A percentile compares a stretch with the other conserved stretches of the same genome.
These are phyloP conservation scores for Boletus barrowsii DNA, from an alignment of 768 basidiomycete genomes.

Conservation along the genomic window DNA sequence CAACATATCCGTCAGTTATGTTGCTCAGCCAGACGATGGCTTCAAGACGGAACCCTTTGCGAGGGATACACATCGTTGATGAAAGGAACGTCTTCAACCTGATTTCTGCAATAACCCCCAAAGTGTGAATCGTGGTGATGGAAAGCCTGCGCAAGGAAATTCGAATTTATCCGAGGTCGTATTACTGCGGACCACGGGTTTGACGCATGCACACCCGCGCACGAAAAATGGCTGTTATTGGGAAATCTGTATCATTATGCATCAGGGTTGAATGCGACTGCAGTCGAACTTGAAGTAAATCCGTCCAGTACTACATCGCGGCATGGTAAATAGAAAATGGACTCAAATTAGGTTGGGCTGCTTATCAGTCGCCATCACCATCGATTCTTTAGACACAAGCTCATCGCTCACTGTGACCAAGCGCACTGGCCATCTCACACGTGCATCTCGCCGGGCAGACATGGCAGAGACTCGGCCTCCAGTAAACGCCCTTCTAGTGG, in stretches of 20 bases:
- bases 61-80: conserved; percentile 5
- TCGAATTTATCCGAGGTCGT: background rate
- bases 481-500: conserved; percentile 55
- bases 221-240: too few species aligned
- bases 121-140: background rate
- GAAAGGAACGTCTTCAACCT: conserved; percentile 3
- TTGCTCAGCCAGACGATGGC: background rate
- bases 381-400: background rate
- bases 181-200: background rate
- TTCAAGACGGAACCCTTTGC: conserved; percentile 8
- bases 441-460: background rate
- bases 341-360: too few species aligned
- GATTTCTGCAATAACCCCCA: background rate
- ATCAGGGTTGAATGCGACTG: too few species aligned
- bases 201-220: too few species aligned
- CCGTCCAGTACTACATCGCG: too few species aligned
- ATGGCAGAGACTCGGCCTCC: conserved; percentile 12
- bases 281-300: too few species aligned
- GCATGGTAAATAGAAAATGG: too few species aligned
- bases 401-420: background rate
- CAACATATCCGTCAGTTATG: background rate
- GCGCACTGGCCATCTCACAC: background rate
- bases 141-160: conserved; percentile 3
- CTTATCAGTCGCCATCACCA: background rate
- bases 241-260: too few species aligned